Evolutionary conservation across 371 early-diverging fungal species (phyloP).

Genomic region (Rhizopus sp.): DNA sequence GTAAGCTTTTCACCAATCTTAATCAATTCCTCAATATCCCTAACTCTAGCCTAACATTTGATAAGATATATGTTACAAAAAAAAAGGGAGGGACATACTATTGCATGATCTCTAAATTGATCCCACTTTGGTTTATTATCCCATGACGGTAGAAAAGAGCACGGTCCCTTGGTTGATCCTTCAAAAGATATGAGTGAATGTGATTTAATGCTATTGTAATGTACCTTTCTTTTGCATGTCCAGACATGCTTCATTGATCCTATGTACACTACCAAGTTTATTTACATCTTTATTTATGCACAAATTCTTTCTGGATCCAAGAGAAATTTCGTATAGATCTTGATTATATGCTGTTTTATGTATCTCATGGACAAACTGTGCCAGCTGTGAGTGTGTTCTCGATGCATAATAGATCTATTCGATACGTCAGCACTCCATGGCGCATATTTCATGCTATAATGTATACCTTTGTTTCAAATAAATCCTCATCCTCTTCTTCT

Average conservation of each 20-base stretch:
- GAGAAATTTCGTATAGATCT: conserved; percentile 62
- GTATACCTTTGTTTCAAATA: conserved; percentile 56
- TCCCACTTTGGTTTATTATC: conserved; percentile 47
- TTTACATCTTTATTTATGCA: conserved; percentile 78
- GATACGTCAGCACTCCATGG: not conserved
- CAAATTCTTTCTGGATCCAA: conserved; percentile 85
- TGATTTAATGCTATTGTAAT: not conserved
- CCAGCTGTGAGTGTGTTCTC: conserved; percentile 93
- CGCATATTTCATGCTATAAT: not conserved
- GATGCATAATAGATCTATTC: conserved; percentile 76
- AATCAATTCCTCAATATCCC: conserved; percentile 89
- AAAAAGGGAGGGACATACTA: conserved; percentile 21
- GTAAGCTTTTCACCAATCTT: conserved; percentile 60
- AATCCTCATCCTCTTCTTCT: conserved; percentile 33
- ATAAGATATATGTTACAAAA: conserved; percentile 1
- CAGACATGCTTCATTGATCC: conserved; percentile 79
- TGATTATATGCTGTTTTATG: conserved; percentile 76
- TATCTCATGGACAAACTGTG: conserved; percentile 89
- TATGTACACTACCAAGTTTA: conserved; percentile 44
- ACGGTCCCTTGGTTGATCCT: conserved; percentile 43
- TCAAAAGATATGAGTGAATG: not conserved
- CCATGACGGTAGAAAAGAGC: conserved; percentile 52
- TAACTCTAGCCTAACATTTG: conserved; percentile 45
- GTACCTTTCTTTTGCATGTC: conserved; percentile 70
- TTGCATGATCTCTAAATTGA: conserved; percentile 62